Percentiles rank a stretch among this genome's conserved stretches.
These are phyloP conservation scores for Noccaea bulbosa DNA, from an alignment of 345 rosid genomes.

Conservation along the genomic window DNA sequence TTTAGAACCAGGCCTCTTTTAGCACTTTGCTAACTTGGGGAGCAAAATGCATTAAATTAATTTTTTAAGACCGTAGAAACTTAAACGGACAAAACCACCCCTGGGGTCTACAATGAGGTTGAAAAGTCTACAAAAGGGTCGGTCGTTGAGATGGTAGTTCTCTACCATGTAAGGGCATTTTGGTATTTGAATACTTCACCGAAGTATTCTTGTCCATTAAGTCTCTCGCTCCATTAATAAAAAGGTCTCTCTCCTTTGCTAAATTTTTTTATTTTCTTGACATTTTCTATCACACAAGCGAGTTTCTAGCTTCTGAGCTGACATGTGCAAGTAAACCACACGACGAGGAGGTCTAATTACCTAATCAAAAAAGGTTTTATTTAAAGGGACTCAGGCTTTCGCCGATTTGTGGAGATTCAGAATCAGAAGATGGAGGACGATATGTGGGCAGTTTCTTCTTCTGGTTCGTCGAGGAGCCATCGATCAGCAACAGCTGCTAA, in stretches of 20 bases:
- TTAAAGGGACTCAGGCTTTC: neutral
- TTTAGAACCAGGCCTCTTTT: neutral
- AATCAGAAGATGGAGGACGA: conserved; percentile 44
- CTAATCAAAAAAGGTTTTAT: conserved; percentile 8
- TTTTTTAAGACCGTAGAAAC: neutral
- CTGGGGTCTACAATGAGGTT: neutral
- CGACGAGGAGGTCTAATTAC: conserved; percentile 26
- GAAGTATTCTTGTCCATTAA: conserved; percentile 39
- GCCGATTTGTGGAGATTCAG: conserved; percentile 10
- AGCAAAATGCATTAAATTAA: neutral
- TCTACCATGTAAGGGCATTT: conserved; percentile 2
- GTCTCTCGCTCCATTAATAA: conserved; percentile 36
- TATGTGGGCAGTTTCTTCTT: conserved; percentile 40
- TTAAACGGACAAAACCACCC: conserved; percentile 29
- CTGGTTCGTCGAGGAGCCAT: conserved; percentile 39
- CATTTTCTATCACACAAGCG: conserved; percentile 25
- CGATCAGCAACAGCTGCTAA: conserved; percentile 37
- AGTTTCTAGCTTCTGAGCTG: conserved; percentile 11
- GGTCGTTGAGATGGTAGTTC: neutral
- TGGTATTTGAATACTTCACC: neutral
- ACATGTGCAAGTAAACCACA: conserved; percentile 30
- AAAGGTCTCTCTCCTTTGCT: neutral
- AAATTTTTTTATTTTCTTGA: neutral
- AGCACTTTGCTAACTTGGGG: conserved; percentile 4
- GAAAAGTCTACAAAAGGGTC: conserved; percentile 11